A percentile compares a stretch with the other conserved stretches of the same genome.
Conservation (phyloP, 768 basidiomycete genomes). For the Cyclocybe cylindracea region DNA sequence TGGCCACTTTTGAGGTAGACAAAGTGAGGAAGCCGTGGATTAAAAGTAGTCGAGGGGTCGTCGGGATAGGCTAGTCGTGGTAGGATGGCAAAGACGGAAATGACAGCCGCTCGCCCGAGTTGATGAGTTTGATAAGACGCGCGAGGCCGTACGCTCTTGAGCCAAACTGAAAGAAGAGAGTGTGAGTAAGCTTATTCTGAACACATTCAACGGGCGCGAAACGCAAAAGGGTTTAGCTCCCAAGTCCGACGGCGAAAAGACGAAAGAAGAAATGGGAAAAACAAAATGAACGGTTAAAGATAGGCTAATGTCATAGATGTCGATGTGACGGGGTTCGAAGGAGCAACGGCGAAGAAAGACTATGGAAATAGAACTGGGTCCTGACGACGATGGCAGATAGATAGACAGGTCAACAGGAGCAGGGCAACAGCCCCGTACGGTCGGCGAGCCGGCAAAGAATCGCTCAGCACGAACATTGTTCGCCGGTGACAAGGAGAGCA, state of each 20-base stretch:
- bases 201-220: no score
- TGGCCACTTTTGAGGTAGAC: background rate
- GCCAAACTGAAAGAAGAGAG: slow-evolving; percentile 18
- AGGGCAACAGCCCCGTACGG: slow-evolving; percentile 9
- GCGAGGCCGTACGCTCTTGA: background rate
- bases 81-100: background rate
- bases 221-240: no score
- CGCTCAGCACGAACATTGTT: background rate
- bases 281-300: slow-evolving; percentile 4
- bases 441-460: slow-evolving; percentile 13
- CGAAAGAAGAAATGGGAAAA: slow-evolving; percentile 7
- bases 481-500: background rate
- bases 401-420: slow-evolving; percentile 3
- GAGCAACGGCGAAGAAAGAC: background rate
- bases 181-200: background rate
- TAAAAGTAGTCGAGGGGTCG: no score
- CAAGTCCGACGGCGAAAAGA: slow-evolving; percentile 1
- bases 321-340: background rate
- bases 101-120: background rate
- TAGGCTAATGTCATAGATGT: background rate
- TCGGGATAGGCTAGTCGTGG: background rate
- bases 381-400: slow-evolving; percentile 5
- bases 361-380: background rate
- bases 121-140: background rate
- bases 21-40: no score